Evolutionary conservation across 1,284 basidiomycete genomes (phyloP), one percentile per base, ranked within the genome.

Genomic region (Ustilago hordei): DNA sequence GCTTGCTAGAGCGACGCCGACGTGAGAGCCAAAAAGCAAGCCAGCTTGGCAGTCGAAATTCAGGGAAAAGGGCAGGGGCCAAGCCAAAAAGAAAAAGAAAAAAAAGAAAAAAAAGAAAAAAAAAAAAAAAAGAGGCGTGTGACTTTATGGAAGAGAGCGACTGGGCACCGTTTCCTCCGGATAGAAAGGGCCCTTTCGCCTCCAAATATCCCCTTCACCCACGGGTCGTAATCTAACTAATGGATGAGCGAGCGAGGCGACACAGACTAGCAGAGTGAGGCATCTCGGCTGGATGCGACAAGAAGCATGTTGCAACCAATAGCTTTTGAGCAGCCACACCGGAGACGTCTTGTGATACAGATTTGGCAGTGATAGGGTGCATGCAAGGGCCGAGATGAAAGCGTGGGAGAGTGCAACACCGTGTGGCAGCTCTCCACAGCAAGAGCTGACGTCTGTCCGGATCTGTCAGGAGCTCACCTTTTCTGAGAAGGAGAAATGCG

Each of bases 131-230:
- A 9, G 47, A 54, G 56, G 50, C 63, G 55, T 65, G 63, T 65
- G 63, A 58, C 63, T 65, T 65, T 55, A 65, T 50, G 52, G 56
- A 59, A 32, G 62, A 23, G 23, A 28, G 23, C 23, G 23, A 28
- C 23, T 28, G 23, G 23, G 23, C 23, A 28, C 23, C 23, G 23
- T 28, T 28, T 28, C 23, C 23, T 28, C 23, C 3, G 3, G 2
- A 28, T 28, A 28, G 23, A 3, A 28, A 28, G 23, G 23, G 23
- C 3, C 23, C 23, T 28, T 28, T 28, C n/a, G 9, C 7, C n/a
- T 19, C 7, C 43, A 32, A 36, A 31, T 55, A 39, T 48, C 19
- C 54, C 60, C 60, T 19, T 63, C 34, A 17, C 34, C 55, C 61
- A 41, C 38, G 61, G 61, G 35, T 38, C 54, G 19, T 54, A 28